Base-by-base conservation (phyloP, 805 yeast species). In the Starmerella powellii region DNA sequence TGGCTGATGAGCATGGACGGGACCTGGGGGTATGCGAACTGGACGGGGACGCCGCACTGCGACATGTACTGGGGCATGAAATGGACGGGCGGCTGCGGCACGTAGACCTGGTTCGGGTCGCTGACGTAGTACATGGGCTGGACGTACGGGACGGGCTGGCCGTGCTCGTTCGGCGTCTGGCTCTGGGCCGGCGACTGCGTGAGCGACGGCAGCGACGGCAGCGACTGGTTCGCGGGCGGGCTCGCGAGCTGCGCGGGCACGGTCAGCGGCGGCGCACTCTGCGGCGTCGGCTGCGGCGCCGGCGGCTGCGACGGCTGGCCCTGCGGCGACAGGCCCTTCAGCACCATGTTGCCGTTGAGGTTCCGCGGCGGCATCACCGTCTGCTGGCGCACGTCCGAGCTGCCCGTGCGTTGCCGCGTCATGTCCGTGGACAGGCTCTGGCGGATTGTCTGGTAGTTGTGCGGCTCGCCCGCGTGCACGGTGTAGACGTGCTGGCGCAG, bases 401-500 rank as follows among this genome's bases (percentile, higher is more conserved):
- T 8, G 21, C 37, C 37, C 12, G 12, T 19, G 27, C 37, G 37
- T 27, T 19, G 12, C 18, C 37, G 24, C 10, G 37, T 33, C 27
- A 33, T 18, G 17, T 33, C 37, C 17, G 37, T 33, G 4, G 37
- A 33, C 37, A 33, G 27, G 37, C 16, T 33, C 27, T 33, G 37
- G 27, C 37, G 37, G 13, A 46, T 34, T 5, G 50, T 44, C 37
- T 49, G 54, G 31, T 45, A 47, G 12, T 45, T 41, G 36, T 56
- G 62, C 31, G 56, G 58, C 48, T 72, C 74, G 50, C 66, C 66
- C 34, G 78, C 76, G 50, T 80, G 86, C 6, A 80, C 86, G 0
- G 95, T 81, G 56, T 85, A 93, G 46, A 80, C 80, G 63, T 86
- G 96, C 63, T 87, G 96, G 46, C 95, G 71, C 48, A 87, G 68